Conservation (phyloP, 345 rosid species). For the Sisymbrium irio region DNA sequence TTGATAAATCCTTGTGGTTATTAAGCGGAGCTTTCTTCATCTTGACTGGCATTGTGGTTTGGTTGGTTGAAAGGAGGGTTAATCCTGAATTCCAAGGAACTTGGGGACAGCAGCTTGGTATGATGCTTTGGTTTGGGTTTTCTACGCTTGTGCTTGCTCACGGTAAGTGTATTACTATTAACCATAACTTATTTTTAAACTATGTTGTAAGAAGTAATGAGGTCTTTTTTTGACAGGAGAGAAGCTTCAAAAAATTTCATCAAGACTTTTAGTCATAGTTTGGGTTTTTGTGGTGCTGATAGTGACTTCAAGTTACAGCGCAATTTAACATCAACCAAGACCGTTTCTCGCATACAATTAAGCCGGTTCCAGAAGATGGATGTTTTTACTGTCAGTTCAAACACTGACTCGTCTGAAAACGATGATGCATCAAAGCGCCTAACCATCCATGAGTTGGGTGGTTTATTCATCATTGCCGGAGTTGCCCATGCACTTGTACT, state of each 20-base stretch:
- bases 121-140: slow-evolving; percentile 19
- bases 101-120: slow-evolving; percentile 24
- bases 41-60: background rate
- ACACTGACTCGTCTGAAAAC: background rate
- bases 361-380: background rate
- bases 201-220: too few relatives aligned
- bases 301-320: slow-evolving; percentile 31
- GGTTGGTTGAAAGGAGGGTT: background rate
- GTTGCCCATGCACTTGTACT: background rate
- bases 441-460: background rate
- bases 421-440: background rate
- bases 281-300: slow-evolving; percentile 29
- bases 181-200: too few relatives aligned
- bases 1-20: background rate
- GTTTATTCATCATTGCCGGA: background rate
- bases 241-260: slow-evolving; percentile 27
- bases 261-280: slow-evolving; percentile 22
- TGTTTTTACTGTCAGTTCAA: background rate
- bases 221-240: too few relatives aligned
- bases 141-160: slow-evolving; percentile 33
- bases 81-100: slow-evolving; percentile 31
- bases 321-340: slow-evolving; percentile 26
- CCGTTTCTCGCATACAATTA: slow-evolving; percentile 19
- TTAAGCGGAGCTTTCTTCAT: background rate
- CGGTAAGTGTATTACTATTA: background rate